Base-by-base conservation (phyloP, 371 early-diverging fungal genomes). In the Lichtheimia corymbifera region DNA sequence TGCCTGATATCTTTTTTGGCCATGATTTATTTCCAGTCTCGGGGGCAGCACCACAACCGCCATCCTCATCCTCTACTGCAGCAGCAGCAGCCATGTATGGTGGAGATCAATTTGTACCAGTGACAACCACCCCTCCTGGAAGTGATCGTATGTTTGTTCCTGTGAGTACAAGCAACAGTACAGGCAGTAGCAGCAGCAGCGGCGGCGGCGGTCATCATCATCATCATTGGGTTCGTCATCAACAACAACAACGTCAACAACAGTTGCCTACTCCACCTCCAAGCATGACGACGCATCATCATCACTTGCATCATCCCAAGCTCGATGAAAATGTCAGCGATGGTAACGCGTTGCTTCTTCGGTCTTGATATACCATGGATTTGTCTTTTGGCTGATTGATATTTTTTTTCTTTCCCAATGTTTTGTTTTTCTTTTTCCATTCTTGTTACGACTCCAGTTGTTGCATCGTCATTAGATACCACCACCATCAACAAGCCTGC, bases 1-100 rank as follows among this genome's bases (percentile, higher is more conserved):
- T 58, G 59, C 59, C 59, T 41, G 51, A 58, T 24, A 50, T 58
- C 15, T 43, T 58, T 30, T 58, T 58, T 24, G 59, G 59, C 15
- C 45, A 50, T 35, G 59, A 58, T 5, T 3, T 58, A 9, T 50
- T 58, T 15, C 25, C 49, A n/a, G 43, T 28, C 30, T 41, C 49
- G 5, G 25, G 43, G 11, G 25, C 28, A 35, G 27, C 25, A 15
- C 22, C 22, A 15, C 13, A 14, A 40, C 25, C 7, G 13, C 22
- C 42, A 15, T 2, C 43, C 11, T 18, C 58, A 2, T 27, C 58
- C 28, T 27, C 59, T 9, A 35, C 49, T 5, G 7, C 45, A 24
- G 15, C 51, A 9, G 35, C 57, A 20, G 49, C 43, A 7, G 35
- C 25, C 40, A 35, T 35, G 28, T 12, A 50, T 58, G 49, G 40